Conservation (phyloP, 78 protist species). For the Trichosphaerium sp. region DNA sequence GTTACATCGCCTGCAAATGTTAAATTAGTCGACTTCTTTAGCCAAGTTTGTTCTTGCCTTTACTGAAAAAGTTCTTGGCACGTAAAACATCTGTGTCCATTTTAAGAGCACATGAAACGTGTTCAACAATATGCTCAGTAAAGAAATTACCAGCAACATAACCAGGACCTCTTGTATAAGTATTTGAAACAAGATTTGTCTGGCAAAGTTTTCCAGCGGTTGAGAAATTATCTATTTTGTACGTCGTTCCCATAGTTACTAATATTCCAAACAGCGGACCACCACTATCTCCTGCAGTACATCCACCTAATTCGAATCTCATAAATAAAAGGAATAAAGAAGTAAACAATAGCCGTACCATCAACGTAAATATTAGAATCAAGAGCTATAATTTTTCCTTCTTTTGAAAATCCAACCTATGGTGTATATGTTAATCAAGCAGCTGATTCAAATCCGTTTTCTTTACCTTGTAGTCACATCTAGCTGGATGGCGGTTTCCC, state of each 20-base stretch:
- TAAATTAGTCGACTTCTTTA: too few relatives aligned
- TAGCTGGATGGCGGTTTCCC: too few relatives aligned
- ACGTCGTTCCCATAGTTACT: too few relatives aligned
- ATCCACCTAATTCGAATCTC: too few relatives aligned
- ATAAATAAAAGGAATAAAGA: background rate
- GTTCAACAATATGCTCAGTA: constrained; percentile 8
- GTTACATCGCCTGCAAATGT: too few relatives aligned
- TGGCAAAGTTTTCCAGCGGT: background rate
- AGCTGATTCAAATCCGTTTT: background rate
- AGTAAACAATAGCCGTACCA: constrained; percentile 17
- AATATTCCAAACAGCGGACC: too few relatives aligned
- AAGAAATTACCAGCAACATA: constrained; percentile 4
- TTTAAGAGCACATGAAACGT: background rate
- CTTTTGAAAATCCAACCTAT: constrained; percentile 14
- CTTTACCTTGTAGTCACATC: too few relatives aligned
- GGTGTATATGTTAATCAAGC: constrained; percentile 1
- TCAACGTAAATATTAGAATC: background rate
- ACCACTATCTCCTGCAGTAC: too few relatives aligned
- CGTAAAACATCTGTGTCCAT: background rate
- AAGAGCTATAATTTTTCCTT: constrained; percentile 13
- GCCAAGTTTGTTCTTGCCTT: background rate
- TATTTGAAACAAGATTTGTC: constrained; percentile 8
- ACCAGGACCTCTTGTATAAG: constrained; percentile 27
- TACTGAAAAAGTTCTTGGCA: background rate
- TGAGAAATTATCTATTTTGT: too few relatives aligned